phyloP scores from a whole-genome alignment of 73 alveolate species.

The Paramecium biaurelia region DNA sequence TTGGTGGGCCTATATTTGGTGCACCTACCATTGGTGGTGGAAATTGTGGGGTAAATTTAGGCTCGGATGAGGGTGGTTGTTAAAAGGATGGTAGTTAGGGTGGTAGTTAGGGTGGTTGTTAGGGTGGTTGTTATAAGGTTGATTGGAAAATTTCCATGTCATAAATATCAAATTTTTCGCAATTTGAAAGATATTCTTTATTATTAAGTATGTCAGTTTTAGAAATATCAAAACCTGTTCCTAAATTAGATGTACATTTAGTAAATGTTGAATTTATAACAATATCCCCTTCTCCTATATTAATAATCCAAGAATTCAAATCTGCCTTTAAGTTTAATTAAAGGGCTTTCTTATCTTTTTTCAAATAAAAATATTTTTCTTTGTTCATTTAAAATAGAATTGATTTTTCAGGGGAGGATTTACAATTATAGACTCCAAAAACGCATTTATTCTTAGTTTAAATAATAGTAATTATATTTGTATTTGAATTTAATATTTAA shows the following conservation, averaged over 20 bases:
- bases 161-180: neutral
- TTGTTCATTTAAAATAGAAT: neutral
- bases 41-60: no score
- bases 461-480: neutral
- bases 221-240: neutral
- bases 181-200: neutral
- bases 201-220: neutral
- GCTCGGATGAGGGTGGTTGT: no score
- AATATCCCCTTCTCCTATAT: neutral
- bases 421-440: neutral
- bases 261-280: neutral
- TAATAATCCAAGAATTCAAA: neutral
- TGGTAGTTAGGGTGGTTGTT: no score
- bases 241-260: neutral
- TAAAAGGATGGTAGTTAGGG: no score
- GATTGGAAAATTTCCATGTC: neutral
- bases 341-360: neutral
- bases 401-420: neutral
- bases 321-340: neutral
- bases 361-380: neutral
- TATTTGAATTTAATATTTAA: neutral
- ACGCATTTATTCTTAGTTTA: neutral
- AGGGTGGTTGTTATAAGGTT: no score
- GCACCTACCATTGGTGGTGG: no score
- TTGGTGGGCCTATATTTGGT: no score